Conservation (phyloP, 768 basidiomycete genomes). For the Russula griseocarnosa region DNA sequence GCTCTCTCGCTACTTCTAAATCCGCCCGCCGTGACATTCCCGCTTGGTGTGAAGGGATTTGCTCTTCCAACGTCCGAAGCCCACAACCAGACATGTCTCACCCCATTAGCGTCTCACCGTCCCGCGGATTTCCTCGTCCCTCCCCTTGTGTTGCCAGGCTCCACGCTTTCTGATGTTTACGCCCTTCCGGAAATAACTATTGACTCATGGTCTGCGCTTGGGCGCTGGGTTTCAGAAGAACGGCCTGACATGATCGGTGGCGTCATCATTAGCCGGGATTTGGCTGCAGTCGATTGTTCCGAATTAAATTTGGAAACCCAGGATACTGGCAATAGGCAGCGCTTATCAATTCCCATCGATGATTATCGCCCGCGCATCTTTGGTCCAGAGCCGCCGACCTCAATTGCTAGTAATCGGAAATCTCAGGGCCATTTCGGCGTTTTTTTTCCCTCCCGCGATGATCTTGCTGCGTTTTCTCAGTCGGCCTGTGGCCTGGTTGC, state of each 20-base stretch:
- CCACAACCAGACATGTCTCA: constrained; percentile 26
- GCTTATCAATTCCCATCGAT: constrained; percentile 4
- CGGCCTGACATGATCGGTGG: constrained; percentile 39
- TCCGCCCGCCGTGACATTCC: constrained; percentile 26
- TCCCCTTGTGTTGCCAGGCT: constrained; percentile 51
- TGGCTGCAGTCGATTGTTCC: constrained; percentile 21
- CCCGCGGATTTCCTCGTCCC: constrained; percentile 54
- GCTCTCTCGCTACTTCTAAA: constrained; percentile 16
- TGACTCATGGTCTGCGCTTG: constrained; percentile 34
- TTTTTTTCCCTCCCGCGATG: constrained; percentile 19
- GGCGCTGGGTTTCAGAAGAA: constrained; percentile 31
- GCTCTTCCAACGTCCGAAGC: neutral
- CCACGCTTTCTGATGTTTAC: constrained; percentile 32
- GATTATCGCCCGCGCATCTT: constrained; percentile 8
- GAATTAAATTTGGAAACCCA: constrained; percentile 9
- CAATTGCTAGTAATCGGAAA: neutral
- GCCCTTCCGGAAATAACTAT: constrained; percentile 24
- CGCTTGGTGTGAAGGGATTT: constrained; percentile 25
- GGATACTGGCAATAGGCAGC: constrained; percentile 8
- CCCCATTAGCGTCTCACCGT: constrained; percentile 34
- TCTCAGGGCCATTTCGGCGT: constrained; percentile 18
- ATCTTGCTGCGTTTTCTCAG: constrained; percentile 25
- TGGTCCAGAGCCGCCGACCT: neutral
- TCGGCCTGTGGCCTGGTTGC: constrained; percentile 22
- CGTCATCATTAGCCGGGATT: constrained; percentile 33